A percentile compares a stretch with the other conserved stretches of the same genome.
Conservation (phyloP, 305 asterid genomes). For the Fraxinus angustifolia region DNA sequence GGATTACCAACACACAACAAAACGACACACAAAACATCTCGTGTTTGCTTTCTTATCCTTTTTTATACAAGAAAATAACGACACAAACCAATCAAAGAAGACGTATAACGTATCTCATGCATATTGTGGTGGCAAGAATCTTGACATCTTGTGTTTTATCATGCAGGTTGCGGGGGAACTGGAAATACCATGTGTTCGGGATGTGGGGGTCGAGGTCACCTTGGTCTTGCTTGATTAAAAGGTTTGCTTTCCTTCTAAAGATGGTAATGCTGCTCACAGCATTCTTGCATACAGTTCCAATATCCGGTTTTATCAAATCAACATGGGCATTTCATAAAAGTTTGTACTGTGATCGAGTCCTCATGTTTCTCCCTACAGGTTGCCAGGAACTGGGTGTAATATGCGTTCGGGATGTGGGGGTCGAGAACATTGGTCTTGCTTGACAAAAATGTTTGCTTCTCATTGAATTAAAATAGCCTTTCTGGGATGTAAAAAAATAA, state of each 20-base stretch:
- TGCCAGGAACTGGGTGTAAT: constrained; percentile 11
- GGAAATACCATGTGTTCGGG: constrained; percentile 19
- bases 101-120: not conserved
- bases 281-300: not conserved
- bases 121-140: not conserved
- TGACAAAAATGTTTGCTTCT: not conserved
- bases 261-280: not conserved
- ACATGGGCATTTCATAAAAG: not conserved
- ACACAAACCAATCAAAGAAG: not conserved
- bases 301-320: not conserved
- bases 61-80: not conserved
- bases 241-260: not conserved
- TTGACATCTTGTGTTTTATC: not conserved
- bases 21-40: not conserved
- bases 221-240: not conserved
- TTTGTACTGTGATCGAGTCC: not conserved
- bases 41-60: not conserved
- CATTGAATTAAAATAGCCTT: not conserved
- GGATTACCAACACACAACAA: not conserved
- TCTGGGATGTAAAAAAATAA: not conserved
- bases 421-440: constrained; percentile 6
- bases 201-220: constrained; percentile 21
- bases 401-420: constrained; percentile 14
- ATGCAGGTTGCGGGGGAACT: constrained; percentile 20
- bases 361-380: constrained; percentile 5